Percentiles rank a stretch among this genome's conserved stretches.
phyloP scores from a whole-genome alignment of 768 basidiomycete species.

The Russula foetens region DNA sequence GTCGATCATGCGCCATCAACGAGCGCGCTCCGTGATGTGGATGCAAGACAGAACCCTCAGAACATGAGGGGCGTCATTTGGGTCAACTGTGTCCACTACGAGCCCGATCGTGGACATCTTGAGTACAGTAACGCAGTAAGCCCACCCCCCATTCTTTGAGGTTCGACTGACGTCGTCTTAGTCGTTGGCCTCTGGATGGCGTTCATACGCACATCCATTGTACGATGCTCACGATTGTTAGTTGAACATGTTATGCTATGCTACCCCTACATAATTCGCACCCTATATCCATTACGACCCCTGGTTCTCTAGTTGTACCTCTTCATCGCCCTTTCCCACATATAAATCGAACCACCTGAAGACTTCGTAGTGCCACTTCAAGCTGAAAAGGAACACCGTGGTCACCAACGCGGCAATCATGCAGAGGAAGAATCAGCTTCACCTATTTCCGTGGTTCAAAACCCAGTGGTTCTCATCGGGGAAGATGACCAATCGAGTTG shows the following conservation, averaged over 20 bases:
- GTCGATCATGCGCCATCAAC: neutral
- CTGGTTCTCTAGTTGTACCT: neutral
- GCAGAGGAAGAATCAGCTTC: constrained; percentile 12
- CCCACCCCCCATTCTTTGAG: too few relatives aligned
- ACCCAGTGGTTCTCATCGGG: constrained; percentile 95
- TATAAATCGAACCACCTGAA: constrained; percentile 82
- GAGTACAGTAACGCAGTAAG: too few relatives aligned
- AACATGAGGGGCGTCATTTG: too few relatives aligned
- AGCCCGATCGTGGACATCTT: too few relatives aligned
- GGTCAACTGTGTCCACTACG: neutral
- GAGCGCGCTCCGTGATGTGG: neutral
- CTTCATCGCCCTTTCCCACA: constrained; percentile 33
- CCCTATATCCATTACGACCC: neutral
- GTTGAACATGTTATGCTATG: neutral
- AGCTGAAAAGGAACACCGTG: constrained; percentile 30
- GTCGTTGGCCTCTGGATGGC: neutral
- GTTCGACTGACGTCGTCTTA: neutral
- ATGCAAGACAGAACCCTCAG: neutral
- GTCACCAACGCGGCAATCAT: neutral
- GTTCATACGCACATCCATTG: neutral
- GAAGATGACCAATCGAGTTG: constrained; percentile 75
- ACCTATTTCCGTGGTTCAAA: constrained; percentile 70
- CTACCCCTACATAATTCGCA: neutral
- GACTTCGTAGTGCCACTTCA: constrained; percentile 95
- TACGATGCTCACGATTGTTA: neutral